Evolutionary conservation across 768 basidiomycete species (phyloP).

Genomic region (Pleurotus giganteus): DNA sequence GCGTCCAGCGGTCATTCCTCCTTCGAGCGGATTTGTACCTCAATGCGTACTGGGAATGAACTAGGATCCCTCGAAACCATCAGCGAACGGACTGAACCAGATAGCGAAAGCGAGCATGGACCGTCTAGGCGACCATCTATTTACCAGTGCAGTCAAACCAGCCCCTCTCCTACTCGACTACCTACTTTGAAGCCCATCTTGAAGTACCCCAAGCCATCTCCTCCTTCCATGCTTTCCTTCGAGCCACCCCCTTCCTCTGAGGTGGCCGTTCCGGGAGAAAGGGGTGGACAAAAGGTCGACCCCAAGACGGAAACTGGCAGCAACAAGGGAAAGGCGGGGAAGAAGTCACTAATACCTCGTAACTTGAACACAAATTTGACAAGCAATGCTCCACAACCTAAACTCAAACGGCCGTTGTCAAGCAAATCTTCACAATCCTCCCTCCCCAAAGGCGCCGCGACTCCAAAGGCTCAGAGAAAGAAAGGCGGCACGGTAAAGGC

Average conservation of each 20-base stretch:
- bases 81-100: slow-evolving; percentile 8
- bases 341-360: slow-evolving; percentile 3
- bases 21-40: slow-evolving; percentile 1
- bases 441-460: not conserved
- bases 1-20: not conserved
- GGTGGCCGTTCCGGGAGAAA: not conserved
- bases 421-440: not conserved
- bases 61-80: slow-evolving; percentile 6
- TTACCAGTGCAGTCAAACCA: not conserved
- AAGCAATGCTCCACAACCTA: not conserved
- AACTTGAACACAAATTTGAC: not conserved
- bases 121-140: not conserved
- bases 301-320: not conserved
- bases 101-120: not conserved
- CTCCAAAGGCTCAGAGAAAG: not conserved
- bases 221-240: not conserved
- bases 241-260: not conserved
- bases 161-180: not conserved
- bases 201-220: not conserved
- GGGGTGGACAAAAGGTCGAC: not conserved
- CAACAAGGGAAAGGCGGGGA: not conserved
- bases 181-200: not conserved
- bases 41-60: not conserved
- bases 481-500: not conserved
- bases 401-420: not conserved